Conservation (phyloP, 2,329 filamentous ascomycete species). For the Colletotrichum sp. region DNA sequence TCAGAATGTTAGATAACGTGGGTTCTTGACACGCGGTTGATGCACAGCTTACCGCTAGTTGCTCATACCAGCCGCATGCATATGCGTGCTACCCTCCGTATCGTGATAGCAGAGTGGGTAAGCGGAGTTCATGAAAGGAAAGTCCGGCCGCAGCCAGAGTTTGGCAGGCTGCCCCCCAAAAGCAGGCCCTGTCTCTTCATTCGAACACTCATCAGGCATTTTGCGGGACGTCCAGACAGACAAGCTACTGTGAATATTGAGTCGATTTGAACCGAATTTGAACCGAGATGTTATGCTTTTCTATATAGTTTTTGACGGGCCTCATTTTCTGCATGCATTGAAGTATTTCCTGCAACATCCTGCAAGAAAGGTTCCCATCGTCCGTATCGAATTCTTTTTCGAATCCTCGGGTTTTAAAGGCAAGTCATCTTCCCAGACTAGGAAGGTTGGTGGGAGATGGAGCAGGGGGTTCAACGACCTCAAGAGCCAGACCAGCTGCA, state of each 20-base stretch:
- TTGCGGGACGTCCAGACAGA: background rate
- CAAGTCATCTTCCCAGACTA: background rate
- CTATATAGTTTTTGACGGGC: background rate
- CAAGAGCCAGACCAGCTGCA: background rate
- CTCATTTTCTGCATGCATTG: background rate
- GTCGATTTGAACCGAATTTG: accelerated
- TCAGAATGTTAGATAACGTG: background rate
- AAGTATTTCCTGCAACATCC: background rate
- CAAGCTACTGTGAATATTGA: too few relatives aligned
- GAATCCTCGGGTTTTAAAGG: background rate
- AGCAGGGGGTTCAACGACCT: background rate
- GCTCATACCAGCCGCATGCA: background rate
- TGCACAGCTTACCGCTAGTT: background rate
- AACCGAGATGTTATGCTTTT: background rate
- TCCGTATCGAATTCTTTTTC: background rate
- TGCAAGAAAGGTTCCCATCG: accelerated
- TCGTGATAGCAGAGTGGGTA: background rate
- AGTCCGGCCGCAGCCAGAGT: background rate
- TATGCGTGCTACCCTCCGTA: background rate
- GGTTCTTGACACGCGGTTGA: background rate
- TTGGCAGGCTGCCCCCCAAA: background rate
- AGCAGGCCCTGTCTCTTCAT: background rate
- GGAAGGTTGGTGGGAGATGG: background rate
- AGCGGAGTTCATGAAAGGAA: background rate
- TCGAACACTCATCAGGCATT: background rate